phyloP scores from a whole-genome alignment of 176 grass and related monocot genomes.

The Dactylis glomerata region DNA sequence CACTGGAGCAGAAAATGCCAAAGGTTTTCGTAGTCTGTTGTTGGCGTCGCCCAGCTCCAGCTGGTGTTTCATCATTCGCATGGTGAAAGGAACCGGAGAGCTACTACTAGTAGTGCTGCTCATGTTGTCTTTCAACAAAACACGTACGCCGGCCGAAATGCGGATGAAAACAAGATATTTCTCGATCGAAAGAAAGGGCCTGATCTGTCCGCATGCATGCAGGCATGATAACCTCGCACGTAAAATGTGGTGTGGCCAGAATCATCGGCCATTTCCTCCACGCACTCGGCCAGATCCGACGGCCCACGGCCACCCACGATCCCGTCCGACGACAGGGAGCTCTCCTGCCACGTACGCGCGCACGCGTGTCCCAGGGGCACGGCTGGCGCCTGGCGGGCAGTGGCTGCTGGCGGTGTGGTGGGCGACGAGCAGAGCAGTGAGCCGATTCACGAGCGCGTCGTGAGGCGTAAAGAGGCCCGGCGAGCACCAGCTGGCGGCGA shows the following conservation, averaged over 20 bases:
- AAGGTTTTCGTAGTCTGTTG: neutral
- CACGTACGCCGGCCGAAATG: neutral
- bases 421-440: neutral
- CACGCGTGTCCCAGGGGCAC: neutral
- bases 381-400: constrained; percentile 8
- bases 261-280: neutral
- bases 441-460: constrained; percentile 23
- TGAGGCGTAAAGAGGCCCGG: neutral
- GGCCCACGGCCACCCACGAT: neutral
- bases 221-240: neutral
- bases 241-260: neutral
- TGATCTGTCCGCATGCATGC: neutral
- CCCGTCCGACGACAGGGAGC: neutral
- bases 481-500: constrained; percentile 35
- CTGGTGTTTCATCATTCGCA: neutral
- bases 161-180: neutral
- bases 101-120: neutral
- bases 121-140: neutral
- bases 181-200: neutral
- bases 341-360: neutral
- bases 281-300: neutral
- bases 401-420: neutral
- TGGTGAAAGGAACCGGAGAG: neutral
- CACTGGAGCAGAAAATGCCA: neutral
- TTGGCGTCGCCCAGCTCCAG: neutral